Percentiles rank a stretch among this genome's conserved stretches.
phyloP scores from a whole-genome alignment of 768 basidiomycete species.

The Hypholoma fasciculare region DNA sequence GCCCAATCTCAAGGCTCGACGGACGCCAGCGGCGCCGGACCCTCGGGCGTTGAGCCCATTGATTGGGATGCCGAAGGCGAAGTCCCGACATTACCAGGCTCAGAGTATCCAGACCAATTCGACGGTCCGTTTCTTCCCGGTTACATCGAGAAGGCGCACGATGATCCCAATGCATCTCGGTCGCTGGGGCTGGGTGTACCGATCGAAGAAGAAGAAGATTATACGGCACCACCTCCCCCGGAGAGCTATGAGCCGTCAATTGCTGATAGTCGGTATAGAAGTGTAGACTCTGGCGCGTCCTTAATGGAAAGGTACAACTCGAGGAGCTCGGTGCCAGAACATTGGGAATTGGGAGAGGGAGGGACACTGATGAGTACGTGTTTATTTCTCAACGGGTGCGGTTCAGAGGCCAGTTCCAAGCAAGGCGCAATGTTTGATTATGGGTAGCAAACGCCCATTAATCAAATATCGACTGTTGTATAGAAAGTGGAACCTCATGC shows the following conservation, averaged over 20 bases:
- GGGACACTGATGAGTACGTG: constrained; percentile 18
- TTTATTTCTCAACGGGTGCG: background rate
- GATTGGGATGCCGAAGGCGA: constrained; percentile 7
- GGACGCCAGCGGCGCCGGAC: constrained; percentile 13
- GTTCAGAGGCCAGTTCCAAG: too few relatives aligned
- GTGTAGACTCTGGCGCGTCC: constrained; percentile 5
- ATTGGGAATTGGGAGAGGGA: constrained; percentile 6
- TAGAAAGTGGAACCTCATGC: too few relatives aligned
- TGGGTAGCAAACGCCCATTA: too few relatives aligned
- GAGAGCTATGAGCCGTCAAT: constrained; percentile 13
- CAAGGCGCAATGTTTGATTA: too few relatives aligned
- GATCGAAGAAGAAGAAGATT: constrained; percentile 9
- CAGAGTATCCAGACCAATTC: constrained; percentile 23
- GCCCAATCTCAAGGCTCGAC: background rate
- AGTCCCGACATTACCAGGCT: constrained; percentile 17
- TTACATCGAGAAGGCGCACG: constrained; percentile 17
- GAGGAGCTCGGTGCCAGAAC: background rate
- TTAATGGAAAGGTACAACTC: constrained; percentile 11
- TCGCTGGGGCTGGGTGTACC: constrained; percentile 15
- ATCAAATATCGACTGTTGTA: too few relatives aligned
- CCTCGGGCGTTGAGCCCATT: constrained; percentile 9
- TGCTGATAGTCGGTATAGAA: constrained; percentile 1
- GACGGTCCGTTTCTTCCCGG: constrained; percentile 17
- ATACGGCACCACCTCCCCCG: constrained; percentile 14
- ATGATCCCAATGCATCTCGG: constrained; percentile 23